These are phyloP conservation scores for Excoecaria agallocha DNA, from an alignment of 345 rosid species.

Conservation along the genomic window DNA sequence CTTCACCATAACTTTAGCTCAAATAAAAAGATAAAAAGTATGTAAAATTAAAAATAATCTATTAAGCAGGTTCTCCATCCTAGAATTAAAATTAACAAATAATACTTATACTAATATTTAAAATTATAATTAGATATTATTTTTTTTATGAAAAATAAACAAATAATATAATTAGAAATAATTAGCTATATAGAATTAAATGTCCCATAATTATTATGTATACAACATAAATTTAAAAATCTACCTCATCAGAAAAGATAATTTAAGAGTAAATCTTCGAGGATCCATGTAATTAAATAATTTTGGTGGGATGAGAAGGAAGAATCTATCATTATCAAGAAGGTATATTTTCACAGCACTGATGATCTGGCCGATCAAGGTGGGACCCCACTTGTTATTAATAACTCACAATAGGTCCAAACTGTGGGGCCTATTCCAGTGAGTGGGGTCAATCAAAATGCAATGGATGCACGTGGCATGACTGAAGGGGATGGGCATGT, in stretches of 20 bases:
- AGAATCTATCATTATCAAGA: not conserved
- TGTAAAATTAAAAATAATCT: no score
- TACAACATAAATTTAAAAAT: no score
- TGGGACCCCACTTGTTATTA: slow-evolving; percentile 13
- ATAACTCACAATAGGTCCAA: not conserved
- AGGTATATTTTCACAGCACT: not conserved
- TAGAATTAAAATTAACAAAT: no score
- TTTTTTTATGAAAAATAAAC: no score
- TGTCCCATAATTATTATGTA: no score
- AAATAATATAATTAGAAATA: no score
- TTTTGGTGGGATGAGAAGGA: not conserved
- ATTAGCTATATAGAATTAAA: no score
- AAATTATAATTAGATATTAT: no score
- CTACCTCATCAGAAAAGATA: not conserved
- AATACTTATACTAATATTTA: no score
- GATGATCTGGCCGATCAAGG: not conserved
- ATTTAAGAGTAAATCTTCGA: not conserved
- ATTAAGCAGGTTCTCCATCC: no score
- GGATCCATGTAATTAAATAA: not conserved
- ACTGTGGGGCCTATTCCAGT: not conserved
- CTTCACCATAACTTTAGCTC: no score
- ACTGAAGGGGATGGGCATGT: not conserved
- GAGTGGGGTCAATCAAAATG: slow-evolving; percentile 14
- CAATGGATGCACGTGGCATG: not conserved
- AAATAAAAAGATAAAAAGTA: no score